Base-by-base conservation (phyloP, 768 basidiomycete species). In the Rhizopogon rudus region DNA sequence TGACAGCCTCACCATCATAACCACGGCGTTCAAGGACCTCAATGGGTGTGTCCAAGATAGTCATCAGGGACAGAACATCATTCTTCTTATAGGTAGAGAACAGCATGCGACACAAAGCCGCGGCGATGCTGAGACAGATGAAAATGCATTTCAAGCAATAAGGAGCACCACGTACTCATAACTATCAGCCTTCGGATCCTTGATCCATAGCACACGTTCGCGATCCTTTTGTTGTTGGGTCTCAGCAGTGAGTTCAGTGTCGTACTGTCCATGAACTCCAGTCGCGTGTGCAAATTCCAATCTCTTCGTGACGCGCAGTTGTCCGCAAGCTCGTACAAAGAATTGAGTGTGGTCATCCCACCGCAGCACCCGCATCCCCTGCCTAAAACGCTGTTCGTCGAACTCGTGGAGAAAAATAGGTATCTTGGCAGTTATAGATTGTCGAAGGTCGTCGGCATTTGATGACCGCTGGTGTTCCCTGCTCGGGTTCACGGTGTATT, bases 351-450 rank as follows among this genome's bases (percentile, higher is more conserved):
- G 73, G 5, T 77, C 71, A 33, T 76, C 81, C 44, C 89, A 68
- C 84, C 86, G 86, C 35, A 70, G 75, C 59, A 76, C 81, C 1
- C 82, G 75, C n/a, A 88, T 76, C 35, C 72, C 70, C 0, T 81
- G 77, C 33, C 73, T 75, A 20, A 51, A 51, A 25, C 57, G 55
- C 3, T 83, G 73, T 65, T 86, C 83, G 2, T 79, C 80, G 54
- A 92, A 87, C 62, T 95, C 94, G 46, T 94, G 85, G 6, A 96
- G 75, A 74, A 96, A 96, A 31, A 98, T 75, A 1, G 91, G 87
- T 25, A 94, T 74, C 25, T 93, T 76, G 65, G 94, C 86, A 25
- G 93, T 68, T 12, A 92, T 81, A 37, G 88, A 72, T 2, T 72
- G 60, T 8, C 82, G 81, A n/a, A 77, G 80, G 7, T 83, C 78